A percentile compares a stretch with the other conserved stretches of the same genome.
These are phyloP conservation scores for Nannochloropsis gaditana DNA, from an alignment of 108 stramenopile genomes.

Conservation along the genomic window DNA sequence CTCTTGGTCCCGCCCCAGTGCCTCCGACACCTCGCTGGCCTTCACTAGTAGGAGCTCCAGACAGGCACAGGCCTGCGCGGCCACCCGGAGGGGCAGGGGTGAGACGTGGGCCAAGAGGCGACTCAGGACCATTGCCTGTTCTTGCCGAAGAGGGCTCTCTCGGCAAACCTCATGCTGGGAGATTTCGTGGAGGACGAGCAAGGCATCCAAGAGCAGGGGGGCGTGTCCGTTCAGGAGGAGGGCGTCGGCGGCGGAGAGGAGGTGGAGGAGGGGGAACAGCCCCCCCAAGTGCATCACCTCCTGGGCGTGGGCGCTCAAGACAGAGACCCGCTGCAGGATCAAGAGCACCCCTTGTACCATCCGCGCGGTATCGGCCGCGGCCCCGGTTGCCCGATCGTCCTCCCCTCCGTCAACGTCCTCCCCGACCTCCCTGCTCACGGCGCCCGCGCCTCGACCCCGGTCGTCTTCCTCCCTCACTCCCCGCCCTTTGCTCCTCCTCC, in stretches of 20 bases:
- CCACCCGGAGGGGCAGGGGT: neutral
- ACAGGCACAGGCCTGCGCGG: neutral
- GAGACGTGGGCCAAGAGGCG: neutral
- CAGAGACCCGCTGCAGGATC: neutral
- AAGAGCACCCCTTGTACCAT: neutral
- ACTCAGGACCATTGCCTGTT: neutral
- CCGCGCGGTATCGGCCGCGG: neutral
- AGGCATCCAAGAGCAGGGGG: neutral
- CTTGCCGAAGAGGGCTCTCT: neutral
- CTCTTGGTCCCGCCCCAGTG: neutral
- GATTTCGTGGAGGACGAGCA: conserved; percentile 10
- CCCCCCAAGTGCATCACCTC: neutral
- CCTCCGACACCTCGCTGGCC: neutral
- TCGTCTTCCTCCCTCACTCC: neutral
- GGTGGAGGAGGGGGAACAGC: conserved; percentile 4
- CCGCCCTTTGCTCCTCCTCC: neutral
- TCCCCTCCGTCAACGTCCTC: too few relatives aligned
- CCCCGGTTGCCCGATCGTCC: neutral
- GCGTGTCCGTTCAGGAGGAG: conserved; percentile 10
- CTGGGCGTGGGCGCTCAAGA: neutral
- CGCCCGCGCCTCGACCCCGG: too few relatives aligned
- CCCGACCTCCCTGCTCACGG: too few relatives aligned
- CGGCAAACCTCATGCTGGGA: conserved; percentile 1
- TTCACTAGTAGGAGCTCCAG: neutral
- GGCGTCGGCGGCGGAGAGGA: neutral